Evolutionary conservation across 2,329 filamentous ascomycete genomes (phyloP), one percentile per base, ranked within the genome.

Genomic region (Didymella exigua): DNA sequence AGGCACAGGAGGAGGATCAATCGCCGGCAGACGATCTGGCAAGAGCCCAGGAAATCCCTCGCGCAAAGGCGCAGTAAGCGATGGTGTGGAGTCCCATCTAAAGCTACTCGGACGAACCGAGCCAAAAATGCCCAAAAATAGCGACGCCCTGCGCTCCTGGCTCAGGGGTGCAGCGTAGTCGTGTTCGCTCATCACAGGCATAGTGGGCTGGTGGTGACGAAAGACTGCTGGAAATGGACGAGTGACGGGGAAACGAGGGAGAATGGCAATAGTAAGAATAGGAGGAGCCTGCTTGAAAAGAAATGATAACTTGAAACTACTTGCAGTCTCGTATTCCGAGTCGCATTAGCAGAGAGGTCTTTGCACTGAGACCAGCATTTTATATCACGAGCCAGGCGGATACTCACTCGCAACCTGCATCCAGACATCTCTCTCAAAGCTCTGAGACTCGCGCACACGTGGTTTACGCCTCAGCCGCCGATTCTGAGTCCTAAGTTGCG

Each of bases 371-470:
- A 48, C 45, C 18, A n/a, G 11, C 11, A 9, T 34, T 27, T 21
- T 5, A 16, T 13, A 16, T 45, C 45, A 54, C 33, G 18, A 14
- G 14, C 40, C 31, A 38, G 18, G 10, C 18, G 10, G 11, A 31
- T 30, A 54, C 11, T 46, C 52, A 23, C n/a, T 4, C 2, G 40
- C 40, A n/a, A 54, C 33, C n/a, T 54, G 27, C 41, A 54, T 40
- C 45, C 52, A 54, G 6, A 54, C 23, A 36, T 54, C 52, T 6
- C 26, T n/a, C 19, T 45, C 34, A 24, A 27, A 26, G 6, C 18
- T 41, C 23, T 21, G 27, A 34, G 27, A 40, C 31, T 21, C 14
- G 1, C 9, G 5, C 14, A 21, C 41, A 34, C 19, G 21, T 41
- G 42, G n/a, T 6, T 21, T 46, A 11, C 41, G 49, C 21, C 42